Evolutionary conservation across 164 flowering plant genomes (phyloP).

Genomic region (Vitis rotundifolia): DNA sequence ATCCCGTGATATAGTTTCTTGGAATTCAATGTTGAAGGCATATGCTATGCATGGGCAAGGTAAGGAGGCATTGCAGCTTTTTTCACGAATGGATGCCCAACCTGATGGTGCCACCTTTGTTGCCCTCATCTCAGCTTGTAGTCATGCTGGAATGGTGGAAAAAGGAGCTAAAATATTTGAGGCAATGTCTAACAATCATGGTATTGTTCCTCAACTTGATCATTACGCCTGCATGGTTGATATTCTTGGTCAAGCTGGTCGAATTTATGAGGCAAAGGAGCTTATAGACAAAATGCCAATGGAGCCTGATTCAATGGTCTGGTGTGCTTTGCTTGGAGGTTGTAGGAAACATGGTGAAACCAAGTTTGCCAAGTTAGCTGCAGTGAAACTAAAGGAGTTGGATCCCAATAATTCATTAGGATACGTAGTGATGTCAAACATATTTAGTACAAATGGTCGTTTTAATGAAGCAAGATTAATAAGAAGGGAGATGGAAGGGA

Average conservation of each 20-base stretch:
- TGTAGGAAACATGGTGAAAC: slow-evolving; percentile 68
- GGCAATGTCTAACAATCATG: slow-evolving; percentile 42
- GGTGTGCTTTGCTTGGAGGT: slow-evolving; percentile 79
- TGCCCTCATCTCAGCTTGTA: slow-evolving; percentile 74
- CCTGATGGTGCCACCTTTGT: slow-evolving; percentile 77
- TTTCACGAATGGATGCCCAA: slow-evolving; percentile 41
- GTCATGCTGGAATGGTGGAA: slow-evolving; percentile 72
- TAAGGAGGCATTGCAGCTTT: slow-evolving; percentile 49
- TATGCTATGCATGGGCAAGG: slow-evolving; percentile 73
- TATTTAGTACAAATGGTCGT: slow-evolving; percentile 49
- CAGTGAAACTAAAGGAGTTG: slow-evolving; percentile 54
- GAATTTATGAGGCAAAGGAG: slow-evolving; percentile 48
- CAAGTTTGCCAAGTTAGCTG: slow-evolving; percentile 51
- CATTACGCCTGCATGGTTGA: slow-evolving; percentile 86
- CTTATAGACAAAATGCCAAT: slow-evolving; percentile 59
- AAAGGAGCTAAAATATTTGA: slow-evolving; percentile 59
- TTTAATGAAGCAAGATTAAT: slow-evolving; percentile 46
- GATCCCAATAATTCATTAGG: slow-evolving; percentile 62
- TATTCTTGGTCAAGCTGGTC: slow-evolving; percentile 69
- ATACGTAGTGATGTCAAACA: slow-evolving; percentile 65
- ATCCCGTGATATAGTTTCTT: slow-evolving; percentile 54
- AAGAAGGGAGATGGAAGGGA: slow-evolving; percentile 58
- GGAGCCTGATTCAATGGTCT: slow-evolving; percentile 68
- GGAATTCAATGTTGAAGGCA: slow-evolving; percentile 84
- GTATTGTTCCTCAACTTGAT: slow-evolving; percentile 57